A percentile compares a stretch with the other conserved stretches of the same genome.
phyloP scores from a whole-genome alignment of 208 protist species.

The Trypanosoma lewisi region DNA sequence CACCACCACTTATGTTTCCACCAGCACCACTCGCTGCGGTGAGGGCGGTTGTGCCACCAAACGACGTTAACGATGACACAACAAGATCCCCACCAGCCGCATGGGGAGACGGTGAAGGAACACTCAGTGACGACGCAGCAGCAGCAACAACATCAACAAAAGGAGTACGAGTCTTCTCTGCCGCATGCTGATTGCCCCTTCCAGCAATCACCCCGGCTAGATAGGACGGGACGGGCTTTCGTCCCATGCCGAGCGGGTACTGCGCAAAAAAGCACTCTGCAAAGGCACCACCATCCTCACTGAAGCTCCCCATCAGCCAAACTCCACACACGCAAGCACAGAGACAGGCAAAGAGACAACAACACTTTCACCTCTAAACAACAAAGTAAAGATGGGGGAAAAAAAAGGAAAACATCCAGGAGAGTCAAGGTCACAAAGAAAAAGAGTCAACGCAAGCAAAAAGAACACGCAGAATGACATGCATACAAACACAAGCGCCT shows the following conservation, averaged over 20 bases:
- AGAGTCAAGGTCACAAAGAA: too few relatives aligned
- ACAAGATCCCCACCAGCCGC: neutral
- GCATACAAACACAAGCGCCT: too few relatives aligned
- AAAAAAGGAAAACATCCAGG: too few relatives aligned
- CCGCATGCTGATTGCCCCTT: neutral
- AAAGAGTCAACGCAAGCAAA: too few relatives aligned
- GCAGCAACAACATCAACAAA: too few relatives aligned
- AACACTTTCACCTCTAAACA: too few relatives aligned
- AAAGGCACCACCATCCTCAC: constrained; percentile 64
- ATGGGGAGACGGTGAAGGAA: neutral
- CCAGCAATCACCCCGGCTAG: neutral
- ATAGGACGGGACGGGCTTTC: constrained; percentile 13
- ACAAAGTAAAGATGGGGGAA: too few relatives aligned
- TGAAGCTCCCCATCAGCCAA: constrained; percentile 4
- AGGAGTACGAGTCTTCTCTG: too few relatives aligned
- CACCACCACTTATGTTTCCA: neutral
- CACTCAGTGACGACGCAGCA: neutral
- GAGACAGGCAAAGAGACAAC: constrained; percentile 11
- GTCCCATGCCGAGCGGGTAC: constrained; percentile 60
- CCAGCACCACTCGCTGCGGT: neutral
- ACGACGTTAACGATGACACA: neutral
- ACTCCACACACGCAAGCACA: constrained; percentile 1
- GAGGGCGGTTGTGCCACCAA: neutral
- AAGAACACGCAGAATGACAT: too few relatives aligned
- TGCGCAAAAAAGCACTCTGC: constrained; percentile 60